These are phyloP conservation scores for Rhizophora apiculata DNA, from an alignment of 345 rosid genomes.

Conservation along the genomic window DNA sequence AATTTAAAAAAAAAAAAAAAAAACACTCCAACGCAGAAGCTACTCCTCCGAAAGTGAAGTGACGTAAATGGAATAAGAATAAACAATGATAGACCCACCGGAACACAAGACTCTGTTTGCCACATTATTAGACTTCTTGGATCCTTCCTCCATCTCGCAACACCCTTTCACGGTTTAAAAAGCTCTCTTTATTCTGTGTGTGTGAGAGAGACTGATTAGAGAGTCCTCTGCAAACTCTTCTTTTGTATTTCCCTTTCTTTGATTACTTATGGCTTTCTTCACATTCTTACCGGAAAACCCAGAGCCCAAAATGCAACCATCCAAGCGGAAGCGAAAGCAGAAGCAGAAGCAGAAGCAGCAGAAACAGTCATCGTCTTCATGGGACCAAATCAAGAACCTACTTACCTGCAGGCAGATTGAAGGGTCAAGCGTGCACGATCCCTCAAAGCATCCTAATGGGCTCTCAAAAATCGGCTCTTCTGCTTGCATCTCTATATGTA, in stretches of 20 bases:
- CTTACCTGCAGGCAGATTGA: slow-evolving; percentile 87
- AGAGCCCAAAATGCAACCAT: slow-evolving; percentile 19
- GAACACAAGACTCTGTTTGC: slow-evolving; percentile 15
- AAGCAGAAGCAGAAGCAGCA: slow-evolving; percentile 14
- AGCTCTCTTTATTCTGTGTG: neutral
- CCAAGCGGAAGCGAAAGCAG: slow-evolving; percentile 28
- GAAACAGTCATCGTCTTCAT: slow-evolving; percentile 78
- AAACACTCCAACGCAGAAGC: neutral
- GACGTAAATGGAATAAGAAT: neutral
- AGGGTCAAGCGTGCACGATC: slow-evolving; percentile 71
- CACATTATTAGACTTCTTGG: slow-evolving; percentile 43
- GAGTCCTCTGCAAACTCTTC: neutral
- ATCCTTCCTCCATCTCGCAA: slow-evolving; percentile 31
- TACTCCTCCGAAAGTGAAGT: slow-evolving; percentile 6
- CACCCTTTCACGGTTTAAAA: slow-evolving; percentile 11
- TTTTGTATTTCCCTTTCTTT: neutral
- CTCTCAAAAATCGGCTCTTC: slow-evolving; percentile 51
- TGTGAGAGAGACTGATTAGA: slow-evolving; percentile 1
- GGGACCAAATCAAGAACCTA: slow-evolving; percentile 97
- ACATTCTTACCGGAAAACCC: slow-evolving; percentile 45
- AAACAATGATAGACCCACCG: slow-evolving; percentile 34
- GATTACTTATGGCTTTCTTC: slow-evolving; percentile 60
- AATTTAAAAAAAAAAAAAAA: too few relatives aligned
- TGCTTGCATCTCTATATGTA: slow-evolving; percentile 82
- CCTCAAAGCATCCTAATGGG: slow-evolving; percentile 47